Base-by-base conservation (phyloP, 1,284 basidiomycete species). In the Puccinia triticina region DNA sequence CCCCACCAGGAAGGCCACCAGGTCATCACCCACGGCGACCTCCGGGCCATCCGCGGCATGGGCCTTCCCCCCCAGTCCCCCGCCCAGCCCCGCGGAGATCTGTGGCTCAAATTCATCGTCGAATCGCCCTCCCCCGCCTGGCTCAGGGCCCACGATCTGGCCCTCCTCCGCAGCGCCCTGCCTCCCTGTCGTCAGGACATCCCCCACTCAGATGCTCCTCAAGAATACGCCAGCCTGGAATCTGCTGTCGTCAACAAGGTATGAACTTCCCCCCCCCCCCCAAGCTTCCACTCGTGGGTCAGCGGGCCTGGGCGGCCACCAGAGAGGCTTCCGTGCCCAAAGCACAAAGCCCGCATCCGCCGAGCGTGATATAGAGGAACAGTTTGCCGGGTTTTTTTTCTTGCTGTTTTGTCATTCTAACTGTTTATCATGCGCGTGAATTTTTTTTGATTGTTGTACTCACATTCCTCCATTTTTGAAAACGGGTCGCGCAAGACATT, bases 111-210 rank as follows among this genome's bases (percentile, higher is more conserved):
- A 82, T 90, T 96, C 82, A 90, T 92, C 77, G 90, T 97, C 78
- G 94, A 96, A 88, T 95, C 95, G 93, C 93, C 94, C 12, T 89
- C 89, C 83, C 88, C 90, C 74, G 88, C 90, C 61, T 94, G 93
- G 93, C 86, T 93, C 46, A 76, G 81, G 66, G 89, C 88, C 21
- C 77, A 79, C 43, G 37, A 79, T 46, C 40, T 55, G 11, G 11
- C 26, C 37, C 37, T 76, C 8, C 74, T 76, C 32, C 53, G 23
- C 4, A 61, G 43, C 57, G 55, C 32, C 53, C 26, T 76, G n/a
- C 74, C 74, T 21, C 74, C 55, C 16, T 7, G 55, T 61, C 74
- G 32, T 43, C 74, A 53, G 12, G 74, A 76, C 43, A 37, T 43
- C 7, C 32, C 74, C 0, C 18, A 40, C 5, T 8, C 55, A 11